Conservation (phyloP, 1,139 yeast genomes). For the Debaryomycetaceae sp. region DNA sequence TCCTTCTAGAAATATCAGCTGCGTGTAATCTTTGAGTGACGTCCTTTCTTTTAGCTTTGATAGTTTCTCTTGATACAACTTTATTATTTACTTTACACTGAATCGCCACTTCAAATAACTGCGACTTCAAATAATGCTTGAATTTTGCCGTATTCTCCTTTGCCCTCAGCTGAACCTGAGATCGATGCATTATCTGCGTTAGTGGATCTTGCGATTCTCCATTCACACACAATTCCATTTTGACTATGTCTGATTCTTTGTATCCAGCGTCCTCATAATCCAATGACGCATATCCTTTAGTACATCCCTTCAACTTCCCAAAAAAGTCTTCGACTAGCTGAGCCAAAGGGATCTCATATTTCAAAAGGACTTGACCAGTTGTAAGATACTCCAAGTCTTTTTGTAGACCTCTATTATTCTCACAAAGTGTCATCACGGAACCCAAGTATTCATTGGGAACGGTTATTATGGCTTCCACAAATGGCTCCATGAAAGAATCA, state of each 20-base stretch:
- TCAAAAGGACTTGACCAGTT: conserved; percentile 78
- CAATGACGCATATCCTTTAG: conserved; percentile 89
- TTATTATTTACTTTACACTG: conserved; percentile 87
- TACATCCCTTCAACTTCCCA: conserved; percentile 85
- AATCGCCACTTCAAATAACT: conserved; percentile 86
- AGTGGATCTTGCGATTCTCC: conserved; percentile 90
- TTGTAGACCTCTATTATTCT: conserved; percentile 78
- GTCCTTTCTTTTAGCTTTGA: conserved; percentile 89
- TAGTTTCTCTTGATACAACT: conserved; percentile 87
- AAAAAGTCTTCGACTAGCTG: conserved; percentile 93
- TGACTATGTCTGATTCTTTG: conserved; percentile 72
- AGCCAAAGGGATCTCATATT: conserved; percentile 79
- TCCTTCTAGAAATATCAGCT: conserved; percentile 85
- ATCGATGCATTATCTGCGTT: conserved; percentile 82
- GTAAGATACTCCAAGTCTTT: conserved; percentile 72
- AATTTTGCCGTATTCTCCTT: conserved; percentile 79
- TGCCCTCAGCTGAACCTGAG: conserved; percentile 71
- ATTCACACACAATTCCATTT: conserved; percentile 84
- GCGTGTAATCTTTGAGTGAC: conserved; percentile 92
- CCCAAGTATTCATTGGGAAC: conserved; percentile 90
- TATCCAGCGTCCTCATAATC: conserved; percentile 96
- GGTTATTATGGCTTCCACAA: conserved; percentile 86
- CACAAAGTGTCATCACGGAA: conserved; percentile 79
- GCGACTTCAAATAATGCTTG: conserved; percentile 73
- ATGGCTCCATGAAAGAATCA: conserved; percentile 73